Conservation (phyloP, 208 protist genomes). For the Leptomonas seymouri region DNA sequence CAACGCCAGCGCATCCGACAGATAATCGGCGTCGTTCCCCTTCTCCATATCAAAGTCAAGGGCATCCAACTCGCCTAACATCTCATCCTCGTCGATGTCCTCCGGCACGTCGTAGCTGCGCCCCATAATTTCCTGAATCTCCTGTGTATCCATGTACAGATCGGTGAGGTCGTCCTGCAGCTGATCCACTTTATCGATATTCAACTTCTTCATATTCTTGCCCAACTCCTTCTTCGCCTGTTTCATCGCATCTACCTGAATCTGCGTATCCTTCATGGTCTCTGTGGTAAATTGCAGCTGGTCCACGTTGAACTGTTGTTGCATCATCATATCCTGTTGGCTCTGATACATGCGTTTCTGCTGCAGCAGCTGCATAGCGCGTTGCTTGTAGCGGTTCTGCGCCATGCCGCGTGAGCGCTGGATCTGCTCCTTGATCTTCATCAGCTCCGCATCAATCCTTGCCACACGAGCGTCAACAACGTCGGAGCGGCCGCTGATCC, state of each 20-base stretch:
- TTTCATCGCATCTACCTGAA: constrained; percentile 90
- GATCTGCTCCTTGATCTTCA: constrained; percentile 86
- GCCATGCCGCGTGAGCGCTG: constrained; percentile 65
- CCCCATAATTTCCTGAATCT: constrained; percentile 94
- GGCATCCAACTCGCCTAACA: constrained; percentile 89
- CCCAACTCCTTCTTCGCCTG: constrained; percentile 86
- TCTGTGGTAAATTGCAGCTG: constrained; percentile 93
- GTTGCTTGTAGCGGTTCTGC: constrained; percentile 91
- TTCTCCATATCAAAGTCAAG: constrained; percentile 87
- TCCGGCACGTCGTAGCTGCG: constrained; percentile 91
- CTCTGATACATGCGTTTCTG: constrained; percentile 94
- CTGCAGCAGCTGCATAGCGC: constrained; percentile 88
- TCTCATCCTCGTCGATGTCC: constrained; percentile 93
- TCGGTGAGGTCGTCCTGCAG: constrained; percentile 93
- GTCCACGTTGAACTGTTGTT: constrained; percentile 94
- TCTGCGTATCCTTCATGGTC: constrained; percentile 91
- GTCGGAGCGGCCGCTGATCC: constrained; percentile 70
- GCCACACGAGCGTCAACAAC: constrained; percentile 77
- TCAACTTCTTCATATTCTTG: constrained; percentile 87
- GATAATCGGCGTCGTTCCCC: constrained; percentile 78
- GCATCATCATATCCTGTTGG: constrained; percentile 89
- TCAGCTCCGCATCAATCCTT: constrained; percentile 90
- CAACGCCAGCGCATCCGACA: constrained; percentile 80
- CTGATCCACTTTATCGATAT: constrained; percentile 82
- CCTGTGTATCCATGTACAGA: constrained; percentile 90